These are phyloP conservation scores for Rhodotorula sp. DNA, from an alignment of 1,284 basidiomycete species.

Conservation along the genomic window DNA sequence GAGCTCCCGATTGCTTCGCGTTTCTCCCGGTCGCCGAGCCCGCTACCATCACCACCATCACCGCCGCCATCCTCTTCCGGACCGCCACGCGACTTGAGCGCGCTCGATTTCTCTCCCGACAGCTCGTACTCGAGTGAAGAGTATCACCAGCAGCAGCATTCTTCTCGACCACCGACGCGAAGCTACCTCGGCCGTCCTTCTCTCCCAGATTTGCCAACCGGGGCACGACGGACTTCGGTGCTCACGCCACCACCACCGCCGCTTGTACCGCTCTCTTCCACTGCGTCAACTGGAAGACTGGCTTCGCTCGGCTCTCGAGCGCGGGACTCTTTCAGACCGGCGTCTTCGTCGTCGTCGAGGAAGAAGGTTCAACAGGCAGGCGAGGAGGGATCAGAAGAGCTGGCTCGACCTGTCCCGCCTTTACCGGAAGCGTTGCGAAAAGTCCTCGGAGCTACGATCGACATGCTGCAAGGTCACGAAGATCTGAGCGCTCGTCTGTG, in stretches of 20 bases:
- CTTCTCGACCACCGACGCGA: not conserved
- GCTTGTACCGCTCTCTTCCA: not conserved
- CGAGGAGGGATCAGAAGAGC: not conserved
- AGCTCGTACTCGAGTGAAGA: not conserved
- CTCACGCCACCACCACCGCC: not conserved
- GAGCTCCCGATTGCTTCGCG: conserved; percentile 88
- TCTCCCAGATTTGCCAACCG: conserved; percentile 1
- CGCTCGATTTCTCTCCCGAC: not conserved
- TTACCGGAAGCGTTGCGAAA: conserved; percentile 79
- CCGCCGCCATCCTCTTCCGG: not conserved
- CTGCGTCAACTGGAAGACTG: not conserved
- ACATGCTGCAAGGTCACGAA: conserved; percentile 80
- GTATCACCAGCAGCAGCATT: not conserved
- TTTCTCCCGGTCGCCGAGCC: conserved; percentile 54
- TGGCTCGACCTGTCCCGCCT: conserved; percentile 50
- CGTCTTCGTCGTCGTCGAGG: not conserved
- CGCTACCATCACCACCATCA: not conserved
- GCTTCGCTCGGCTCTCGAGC: conserved; percentile 8
- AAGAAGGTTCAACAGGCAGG: not conserved
- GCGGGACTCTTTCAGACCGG: conserved; percentile 7
- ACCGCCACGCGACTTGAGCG: not conserved
- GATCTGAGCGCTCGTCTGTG: conserved; percentile 70
- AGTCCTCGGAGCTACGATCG: conserved; percentile 78
- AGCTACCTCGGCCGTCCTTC: conserved; percentile 3
- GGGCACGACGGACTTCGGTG: not conserved